phyloP scores from a whole-genome alignment of 805 yeast genomes.

The Wickerhamiella hasegawae region DNA sequence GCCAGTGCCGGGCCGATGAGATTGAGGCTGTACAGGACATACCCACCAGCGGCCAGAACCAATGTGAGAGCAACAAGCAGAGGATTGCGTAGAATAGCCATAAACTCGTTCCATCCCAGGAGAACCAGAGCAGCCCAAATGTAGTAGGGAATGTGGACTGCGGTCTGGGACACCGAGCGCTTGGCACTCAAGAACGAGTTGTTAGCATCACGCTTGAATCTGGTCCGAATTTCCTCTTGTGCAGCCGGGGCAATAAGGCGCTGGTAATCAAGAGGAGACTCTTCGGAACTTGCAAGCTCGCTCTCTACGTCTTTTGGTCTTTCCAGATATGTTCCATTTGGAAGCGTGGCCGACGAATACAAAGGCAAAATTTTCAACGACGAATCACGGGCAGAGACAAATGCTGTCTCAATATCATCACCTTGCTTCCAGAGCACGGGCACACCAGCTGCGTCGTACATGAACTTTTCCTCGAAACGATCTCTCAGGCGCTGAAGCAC shows the following conservation, averaged over 20 bases:
- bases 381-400: slow-evolving; percentile 38
- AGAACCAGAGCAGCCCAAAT: slow-evolving; percentile 56
- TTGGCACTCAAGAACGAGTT: slow-evolving; percentile 74
- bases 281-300: slow-evolving; percentile 27
- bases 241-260: slow-evolving; percentile 42
- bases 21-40: slow-evolving; percentile 52
- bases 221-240: slow-evolving; percentile 37
- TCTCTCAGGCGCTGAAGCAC: slow-evolving; percentile 55
- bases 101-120: slow-evolving; percentile 91
- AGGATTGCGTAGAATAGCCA: slow-evolving; percentile 78
- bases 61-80: slow-evolving; percentile 46
- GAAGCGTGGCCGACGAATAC: slow-evolving; percentile 34
- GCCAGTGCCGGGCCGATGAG: slow-evolving; percentile 60
- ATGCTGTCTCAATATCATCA: slow-evolving; percentile 54
- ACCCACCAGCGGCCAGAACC: slow-evolving; percentile 41
- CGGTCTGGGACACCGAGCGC: slow-evolving; percentile 63
- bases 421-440: slow-evolving; percentile 71
- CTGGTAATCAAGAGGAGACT: slow-evolving; percentile 25
- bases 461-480: slow-evolving; percentile 64
- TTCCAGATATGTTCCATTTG: slow-evolving; percentile 24
- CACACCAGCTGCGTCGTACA: slow-evolving; percentile 67
- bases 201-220: slow-evolving; percentile 62
- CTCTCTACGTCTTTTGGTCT: slow-evolving; percentile 37
- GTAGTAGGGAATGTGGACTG: slow-evolving; percentile 71
- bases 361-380: slow-evolving; percentile 46